Percentiles rank a stretch among this genome's conserved stretches.
These are phyloP conservation scores for Cotoneaster glaucophyllus DNA, from an alignment of 306 rosid species.

Conservation along the genomic window DNA sequence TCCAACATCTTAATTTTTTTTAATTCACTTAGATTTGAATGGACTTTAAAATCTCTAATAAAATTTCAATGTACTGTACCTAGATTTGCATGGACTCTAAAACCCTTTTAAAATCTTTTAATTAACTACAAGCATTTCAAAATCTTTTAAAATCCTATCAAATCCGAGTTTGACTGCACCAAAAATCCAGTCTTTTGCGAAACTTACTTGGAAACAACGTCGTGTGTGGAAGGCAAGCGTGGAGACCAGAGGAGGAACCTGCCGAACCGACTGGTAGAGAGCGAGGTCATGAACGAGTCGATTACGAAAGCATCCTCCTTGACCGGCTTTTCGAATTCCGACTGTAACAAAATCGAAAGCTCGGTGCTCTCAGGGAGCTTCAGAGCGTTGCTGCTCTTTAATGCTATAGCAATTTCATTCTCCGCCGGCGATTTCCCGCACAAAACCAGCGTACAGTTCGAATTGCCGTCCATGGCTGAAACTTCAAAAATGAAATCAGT, in stretches of 20 bases:
- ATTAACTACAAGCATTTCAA: no score
- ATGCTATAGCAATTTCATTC: conserved; percentile 45
- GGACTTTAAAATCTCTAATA: no score
- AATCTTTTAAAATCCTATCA: no score
- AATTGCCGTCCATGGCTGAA: conserved; percentile 37
- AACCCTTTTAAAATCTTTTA: no score
- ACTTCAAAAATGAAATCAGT: neutral
- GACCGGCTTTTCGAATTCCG: conserved; percentile 40
- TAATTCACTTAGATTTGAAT: no score
- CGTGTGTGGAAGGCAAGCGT: conserved; percentile 71
- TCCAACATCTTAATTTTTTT: no score
- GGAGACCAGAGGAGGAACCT: conserved; percentile 84
- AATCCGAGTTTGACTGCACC: no score
- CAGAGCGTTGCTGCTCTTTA: conserved; percentile 44
- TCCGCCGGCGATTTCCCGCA: conserved; percentile 63
- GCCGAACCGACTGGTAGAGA: conserved; percentile 66
- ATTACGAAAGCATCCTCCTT: conserved; percentile 37
- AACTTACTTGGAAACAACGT: conserved; percentile 70
- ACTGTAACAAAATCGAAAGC: conserved; percentile 35
- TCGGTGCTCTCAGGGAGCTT: conserved; percentile 46
- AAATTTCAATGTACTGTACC: no score
- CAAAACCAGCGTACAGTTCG: conserved; percentile 39
- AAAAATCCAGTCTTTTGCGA: neutral
- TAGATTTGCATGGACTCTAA: no score
- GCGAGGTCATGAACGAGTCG: conserved; percentile 54